Conservation (phyloP, 2,329 filamentous ascomycete genomes). For the Drechslerella dactyloides region DNA sequence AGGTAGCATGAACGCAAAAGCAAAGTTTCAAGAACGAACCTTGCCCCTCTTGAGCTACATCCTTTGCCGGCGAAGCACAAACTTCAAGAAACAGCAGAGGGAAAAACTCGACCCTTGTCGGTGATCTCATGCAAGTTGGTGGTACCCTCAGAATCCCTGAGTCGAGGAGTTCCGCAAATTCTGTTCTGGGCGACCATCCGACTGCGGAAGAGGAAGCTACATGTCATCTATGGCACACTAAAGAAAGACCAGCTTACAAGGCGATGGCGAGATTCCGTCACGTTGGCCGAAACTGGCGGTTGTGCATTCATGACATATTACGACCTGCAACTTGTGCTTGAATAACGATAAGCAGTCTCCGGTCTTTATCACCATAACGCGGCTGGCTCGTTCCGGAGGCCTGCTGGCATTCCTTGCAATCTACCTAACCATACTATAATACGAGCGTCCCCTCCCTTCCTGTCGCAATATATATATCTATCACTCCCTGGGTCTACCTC, state of each 20-base stretch:
- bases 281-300: constrained; percentile 1
- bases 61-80: background rate
- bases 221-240: constrained; percentile 33
- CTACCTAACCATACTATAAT: background rate
- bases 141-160: background rate
- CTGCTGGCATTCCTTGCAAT: background rate
- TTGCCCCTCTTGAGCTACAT: background rate
- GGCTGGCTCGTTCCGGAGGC: constrained; percentile 2
- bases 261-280: constrained; percentile 43
- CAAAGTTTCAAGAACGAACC: no score
- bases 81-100: background rate
- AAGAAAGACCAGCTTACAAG: constrained; percentile 22
- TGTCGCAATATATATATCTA: no score
- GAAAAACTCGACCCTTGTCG: constrained; percentile 1
- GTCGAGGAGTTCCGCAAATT: constrained; percentile 7
- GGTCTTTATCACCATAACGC: background rate
- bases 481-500: no score
- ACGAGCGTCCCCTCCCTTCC: background rate
- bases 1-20: no score
- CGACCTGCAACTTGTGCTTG: background rate
- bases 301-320: background rate
- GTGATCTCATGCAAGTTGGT: background rate
- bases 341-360: background rate
- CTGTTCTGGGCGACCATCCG: constrained; percentile 11
- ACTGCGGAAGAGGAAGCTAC: constrained; percentile 26